Evolutionary conservation across 1,139 yeast species (phyloP).

Genomic region (Geotrichum siamense): DNA sequence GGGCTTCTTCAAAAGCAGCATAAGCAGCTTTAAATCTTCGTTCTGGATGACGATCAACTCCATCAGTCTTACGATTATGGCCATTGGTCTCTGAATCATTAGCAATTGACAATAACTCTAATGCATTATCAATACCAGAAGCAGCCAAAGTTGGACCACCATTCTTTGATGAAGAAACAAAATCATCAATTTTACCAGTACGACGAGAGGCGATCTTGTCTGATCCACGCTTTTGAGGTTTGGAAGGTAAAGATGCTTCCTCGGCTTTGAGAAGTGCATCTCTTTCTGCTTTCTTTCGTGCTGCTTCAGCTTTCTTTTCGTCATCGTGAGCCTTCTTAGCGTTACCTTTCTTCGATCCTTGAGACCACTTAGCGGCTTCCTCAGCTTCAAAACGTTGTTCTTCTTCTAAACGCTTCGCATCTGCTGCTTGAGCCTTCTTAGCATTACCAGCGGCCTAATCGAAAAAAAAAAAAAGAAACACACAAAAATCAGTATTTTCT

Average conservation of each 20-base stretch:
- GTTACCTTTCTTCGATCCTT: slow-evolving; percentile 64
- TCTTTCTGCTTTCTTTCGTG: slow-evolving; percentile 39
- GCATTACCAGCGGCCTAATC: slow-evolving; percentile 57
- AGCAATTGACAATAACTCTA: slow-evolving; percentile 63
- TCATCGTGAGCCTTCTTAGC: slow-evolving; percentile 56
- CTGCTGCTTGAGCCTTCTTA: slow-evolving; percentile 60
- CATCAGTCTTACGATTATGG: slow-evolving; percentile 48
- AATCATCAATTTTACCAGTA: slow-evolving; percentile 58
- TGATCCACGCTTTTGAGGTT: slow-evolving; percentile 62
- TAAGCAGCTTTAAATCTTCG: slow-evolving; percentile 80
- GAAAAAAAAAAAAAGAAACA: background rate
- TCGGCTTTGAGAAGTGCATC: slow-evolving; percentile 50
- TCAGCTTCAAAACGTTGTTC: slow-evolving; percentile 43
- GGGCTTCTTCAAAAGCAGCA: slow-evolving; percentile 61
- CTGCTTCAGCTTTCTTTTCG: slow-evolving; percentile 37
- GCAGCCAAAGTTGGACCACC: slow-evolving; percentile 51
- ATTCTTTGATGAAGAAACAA: slow-evolving; percentile 19
- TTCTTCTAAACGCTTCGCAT: slow-evolving; percentile 52
- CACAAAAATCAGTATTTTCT: too few species aligned
- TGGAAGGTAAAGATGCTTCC: slow-evolving; percentile 54
- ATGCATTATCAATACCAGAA: slow-evolving; percentile 67
- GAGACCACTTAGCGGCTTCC: slow-evolving; percentile 62
- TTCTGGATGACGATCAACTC: slow-evolving; percentile 81
- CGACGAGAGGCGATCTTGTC: slow-evolving; percentile 59
- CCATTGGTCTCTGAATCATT: slow-evolving; percentile 19